These are phyloP conservation scores for Aspergillus haitiensis DNA, from an alignment of 495 filamentous ascomycete species.

Conservation along the genomic window DNA sequence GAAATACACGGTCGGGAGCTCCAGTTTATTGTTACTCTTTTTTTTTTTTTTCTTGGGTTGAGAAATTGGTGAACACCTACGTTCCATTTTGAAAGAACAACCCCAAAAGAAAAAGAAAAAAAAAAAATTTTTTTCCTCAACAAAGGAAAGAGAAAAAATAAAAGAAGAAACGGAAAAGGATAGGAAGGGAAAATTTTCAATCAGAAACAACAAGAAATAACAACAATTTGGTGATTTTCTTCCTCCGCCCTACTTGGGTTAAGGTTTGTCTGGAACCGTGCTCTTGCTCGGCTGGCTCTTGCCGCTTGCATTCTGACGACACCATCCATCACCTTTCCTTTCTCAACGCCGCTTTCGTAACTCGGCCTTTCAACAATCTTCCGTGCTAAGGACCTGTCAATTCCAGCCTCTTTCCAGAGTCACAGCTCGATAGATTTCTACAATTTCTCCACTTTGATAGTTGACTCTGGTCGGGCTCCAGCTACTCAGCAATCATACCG, in stretches of 20 bases:
- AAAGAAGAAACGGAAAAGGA: slow-evolving; percentile 6
- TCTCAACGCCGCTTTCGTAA: slow-evolving; percentile 24
- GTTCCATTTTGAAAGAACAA: not conserved
- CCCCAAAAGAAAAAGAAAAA: not conserved
- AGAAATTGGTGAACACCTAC: slow-evolving; percentile 5
- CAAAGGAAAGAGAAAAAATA: slow-evolving; percentile 14
- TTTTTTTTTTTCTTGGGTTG: slow-evolving; percentile 12
- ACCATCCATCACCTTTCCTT: slow-evolving; percentile 25
- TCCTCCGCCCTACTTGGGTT: slow-evolving; percentile 30
- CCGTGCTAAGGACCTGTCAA: not conserved
- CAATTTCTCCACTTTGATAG: slow-evolving; percentile 18
- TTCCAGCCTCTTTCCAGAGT: slow-evolving; percentile 7
- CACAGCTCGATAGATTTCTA: slow-evolving; percentile 12
- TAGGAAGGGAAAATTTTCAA: slow-evolving; percentile 7
- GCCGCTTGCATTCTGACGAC: slow-evolving; percentile 42
- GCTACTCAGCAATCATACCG: slow-evolving; percentile 27
- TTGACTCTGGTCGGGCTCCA: slow-evolving; percentile 20
- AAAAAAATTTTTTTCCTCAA: slow-evolving; percentile 3
- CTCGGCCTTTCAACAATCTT: slow-evolving; percentile 1
- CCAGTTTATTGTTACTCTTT: slow-evolving; percentile 5
- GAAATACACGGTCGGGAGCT: slow-evolving; percentile 19
- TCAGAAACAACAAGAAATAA: slow-evolving; percentile 14
- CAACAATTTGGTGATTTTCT: slow-evolving; percentile 14
- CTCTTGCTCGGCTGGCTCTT: slow-evolving; percentile 28
- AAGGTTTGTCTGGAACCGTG: slow-evolving; percentile 41